phyloP scores from a whole-genome alignment of 2,329 filamentous ascomycete species.

The Microsporum canis region DNA sequence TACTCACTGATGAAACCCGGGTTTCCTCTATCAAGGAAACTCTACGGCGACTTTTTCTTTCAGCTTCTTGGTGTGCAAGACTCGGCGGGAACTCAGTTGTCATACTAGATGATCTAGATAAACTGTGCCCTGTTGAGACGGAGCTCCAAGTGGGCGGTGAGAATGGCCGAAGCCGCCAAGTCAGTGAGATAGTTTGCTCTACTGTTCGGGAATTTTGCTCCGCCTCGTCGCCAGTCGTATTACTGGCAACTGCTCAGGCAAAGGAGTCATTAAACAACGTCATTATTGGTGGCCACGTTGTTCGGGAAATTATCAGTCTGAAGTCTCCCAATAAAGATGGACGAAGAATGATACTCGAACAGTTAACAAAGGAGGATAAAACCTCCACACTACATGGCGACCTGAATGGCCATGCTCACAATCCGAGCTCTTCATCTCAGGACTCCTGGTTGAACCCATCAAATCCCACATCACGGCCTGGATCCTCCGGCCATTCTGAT shows the following conservation, averaged over 20 bases:
- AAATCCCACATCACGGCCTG: slow-evolving; percentile 43
- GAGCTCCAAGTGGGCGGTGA: slow-evolving; percentile 89
- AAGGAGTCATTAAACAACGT: slow-evolving; percentile 90
- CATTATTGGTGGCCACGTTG: slow-evolving; percentile 80
- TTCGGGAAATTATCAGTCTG: slow-evolving; percentile 78
- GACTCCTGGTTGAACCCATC: slow-evolving; percentile 69
- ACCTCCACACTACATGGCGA: slow-evolving; percentile 23
- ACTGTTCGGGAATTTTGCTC: slow-evolving; percentile 77
- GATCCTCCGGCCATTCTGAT: slow-evolving; percentile 35
- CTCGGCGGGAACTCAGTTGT: slow-evolving; percentile 74
- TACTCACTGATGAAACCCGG: slow-evolving; percentile 83
- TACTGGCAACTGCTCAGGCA: slow-evolving; percentile 81
- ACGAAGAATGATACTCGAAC: slow-evolving; percentile 69
- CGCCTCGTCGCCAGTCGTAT: slow-evolving; percentile 65
- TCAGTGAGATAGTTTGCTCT: slow-evolving; percentile 77
- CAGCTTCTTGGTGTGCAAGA: slow-evolving; percentile 80
- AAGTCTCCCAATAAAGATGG: slow-evolving; percentile 91
- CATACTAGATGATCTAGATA: slow-evolving; percentile 85
- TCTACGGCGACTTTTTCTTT: slow-evolving; percentile 70
- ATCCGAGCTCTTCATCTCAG: slow-evolving; percentile 31
- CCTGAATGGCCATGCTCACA: slow-evolving; percentile 27
- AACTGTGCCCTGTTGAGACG: slow-evolving; percentile 83
- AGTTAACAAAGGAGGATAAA: slow-evolving; percentile 48
- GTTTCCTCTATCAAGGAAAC: slow-evolving; percentile 87
- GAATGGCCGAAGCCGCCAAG: slow-evolving; percentile 81